Evolutionary conservation across 352 stramenopile species (phyloP), one percentile per base, ranked within the genome.

Genomic region (Peronospora tabacina): DNA sequence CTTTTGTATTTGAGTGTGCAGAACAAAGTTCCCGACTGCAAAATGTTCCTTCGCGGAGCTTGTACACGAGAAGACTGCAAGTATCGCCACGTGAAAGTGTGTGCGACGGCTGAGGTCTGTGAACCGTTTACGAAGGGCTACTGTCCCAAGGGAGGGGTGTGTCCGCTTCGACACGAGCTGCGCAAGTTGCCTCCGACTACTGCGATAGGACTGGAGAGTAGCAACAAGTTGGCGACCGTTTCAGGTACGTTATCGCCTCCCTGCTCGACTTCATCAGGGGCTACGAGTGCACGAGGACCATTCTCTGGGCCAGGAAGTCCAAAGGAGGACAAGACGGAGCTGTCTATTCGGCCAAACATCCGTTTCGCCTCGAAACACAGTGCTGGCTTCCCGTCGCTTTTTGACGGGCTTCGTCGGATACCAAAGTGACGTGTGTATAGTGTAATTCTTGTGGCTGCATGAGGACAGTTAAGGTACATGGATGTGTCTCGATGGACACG

Each of bases 1-100:
- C 20, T 51, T 2, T 2, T 45, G 35, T 19, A 2, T 46, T 19
- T 56, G 22, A 36, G 29, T 63, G 20, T 48, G 33, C 40, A 90
- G 78, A 90, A 86, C 60, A 90, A 90, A 68, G 82, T 86, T 63
- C 81, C 78, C 0, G 81, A 89, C 48, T 92, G 81, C 48, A 75
- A 66, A 48, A 63, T 87, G 63, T 92, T 92, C 46, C 68, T 92
- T 2, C 73, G 76, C 38, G 81, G 81, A 42, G 46, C 63, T 15
- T 92, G 81, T 47, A 82, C 76, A 7, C 78, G 78, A 40, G 81
- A 90, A 44, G 63, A 66, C 45, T 92, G 81, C 47, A 82, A 73
- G 19, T 92, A 87, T 49, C 78, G 70, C 22, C 81, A 92, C 48
- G 75, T 92, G 13, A 92, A 92, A 64, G 81, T 92, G 33, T 89